Evolutionary conservation across 352 stramenopile genomes (phyloP).

Genomic region (Globisporangium cystogenes): DNA sequence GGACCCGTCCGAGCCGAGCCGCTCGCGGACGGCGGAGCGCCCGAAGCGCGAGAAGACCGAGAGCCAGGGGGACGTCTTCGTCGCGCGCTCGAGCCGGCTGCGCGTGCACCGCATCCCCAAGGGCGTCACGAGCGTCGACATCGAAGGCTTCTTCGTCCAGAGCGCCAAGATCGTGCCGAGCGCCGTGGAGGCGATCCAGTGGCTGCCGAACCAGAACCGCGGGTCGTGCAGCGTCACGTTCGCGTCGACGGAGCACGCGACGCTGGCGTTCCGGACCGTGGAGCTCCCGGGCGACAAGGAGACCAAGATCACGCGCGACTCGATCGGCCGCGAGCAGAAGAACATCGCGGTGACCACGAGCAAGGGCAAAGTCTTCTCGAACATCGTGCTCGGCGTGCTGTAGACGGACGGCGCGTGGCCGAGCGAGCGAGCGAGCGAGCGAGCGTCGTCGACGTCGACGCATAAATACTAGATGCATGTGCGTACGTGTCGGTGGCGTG

Average conservation of each 20-base stretch:
- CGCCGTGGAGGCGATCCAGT: conserved; percentile 61
- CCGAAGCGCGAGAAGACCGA: conserved; percentile 18
- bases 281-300: conserved; percentile 24
- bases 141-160: conserved; percentile 67
- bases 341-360: conserved; percentile 49
- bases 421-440: neutral
- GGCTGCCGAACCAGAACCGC: conserved; percentile 54
- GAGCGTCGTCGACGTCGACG: neutral
- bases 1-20: neutral
- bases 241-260: conserved; percentile 47
- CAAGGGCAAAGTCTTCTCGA: conserved; percentile 67
- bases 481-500: neutral
- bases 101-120: conserved; percentile 72
- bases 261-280: conserved; percentile 58
- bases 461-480: conserved; percentile 19
- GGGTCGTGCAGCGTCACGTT: conserved; percentile 74
- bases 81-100: conserved; percentile 58
- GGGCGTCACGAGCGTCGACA: conserved; percentile 51
- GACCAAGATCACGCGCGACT: conserved; percentile 37
- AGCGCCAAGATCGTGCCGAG: conserved; percentile 56
- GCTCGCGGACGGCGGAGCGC: neutral
- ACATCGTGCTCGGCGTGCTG: conserved; percentile 44
- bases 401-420: too few relatives aligned
- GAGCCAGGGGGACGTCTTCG: conserved; percentile 10
- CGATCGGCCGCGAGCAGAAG: conserved; percentile 69